phyloP scores from a whole-genome alignment of 2,329 filamentous ascomycete species.

The Plectosphaerella plurivora region DNA sequence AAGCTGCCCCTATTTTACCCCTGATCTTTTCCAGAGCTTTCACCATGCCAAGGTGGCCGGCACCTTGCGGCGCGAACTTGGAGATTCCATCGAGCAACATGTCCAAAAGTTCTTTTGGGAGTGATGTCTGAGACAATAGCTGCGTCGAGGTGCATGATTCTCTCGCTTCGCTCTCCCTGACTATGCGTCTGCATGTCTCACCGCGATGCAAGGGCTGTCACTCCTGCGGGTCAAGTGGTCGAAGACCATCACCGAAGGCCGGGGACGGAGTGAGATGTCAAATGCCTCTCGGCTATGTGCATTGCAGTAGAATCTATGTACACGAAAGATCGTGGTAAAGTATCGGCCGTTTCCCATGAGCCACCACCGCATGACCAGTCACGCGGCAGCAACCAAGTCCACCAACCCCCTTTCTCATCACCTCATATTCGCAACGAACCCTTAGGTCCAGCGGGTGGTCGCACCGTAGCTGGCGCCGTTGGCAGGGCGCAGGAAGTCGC shows the following conservation, averaged over 20 bases:
- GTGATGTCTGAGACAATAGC: no score
- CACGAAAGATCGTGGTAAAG: not conserved
- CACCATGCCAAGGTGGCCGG: no score
- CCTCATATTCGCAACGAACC: no score
- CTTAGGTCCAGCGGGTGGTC: slow-evolving; percentile 8
- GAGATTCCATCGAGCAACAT: no score
- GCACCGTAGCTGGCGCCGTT: slow-evolving; percentile 7
- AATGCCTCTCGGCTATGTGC: not conserved
- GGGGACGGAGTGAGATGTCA: not conserved
- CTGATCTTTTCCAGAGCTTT: no score
- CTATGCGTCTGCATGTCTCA: not conserved
- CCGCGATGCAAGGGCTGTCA: not conserved
- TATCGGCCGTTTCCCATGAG: not conserved
- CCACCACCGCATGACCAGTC: not conserved
- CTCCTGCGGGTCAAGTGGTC: not conserved
- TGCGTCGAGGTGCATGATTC: no score
- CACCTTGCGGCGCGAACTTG: no score
- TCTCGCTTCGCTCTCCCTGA: no score
- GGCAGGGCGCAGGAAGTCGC: slow-evolving; percentile 7
- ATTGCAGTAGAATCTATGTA: not conserved
- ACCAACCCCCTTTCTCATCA: not conserved
- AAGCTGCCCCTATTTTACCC: no score
- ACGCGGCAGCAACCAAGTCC: not conserved
- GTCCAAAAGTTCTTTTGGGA: no score
- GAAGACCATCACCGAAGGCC: no score